These are phyloP conservation scores for Microdochium bolleyi DNA, from an alignment of 2,329 filamentous ascomycete species.

Conservation along the genomic window DNA sequence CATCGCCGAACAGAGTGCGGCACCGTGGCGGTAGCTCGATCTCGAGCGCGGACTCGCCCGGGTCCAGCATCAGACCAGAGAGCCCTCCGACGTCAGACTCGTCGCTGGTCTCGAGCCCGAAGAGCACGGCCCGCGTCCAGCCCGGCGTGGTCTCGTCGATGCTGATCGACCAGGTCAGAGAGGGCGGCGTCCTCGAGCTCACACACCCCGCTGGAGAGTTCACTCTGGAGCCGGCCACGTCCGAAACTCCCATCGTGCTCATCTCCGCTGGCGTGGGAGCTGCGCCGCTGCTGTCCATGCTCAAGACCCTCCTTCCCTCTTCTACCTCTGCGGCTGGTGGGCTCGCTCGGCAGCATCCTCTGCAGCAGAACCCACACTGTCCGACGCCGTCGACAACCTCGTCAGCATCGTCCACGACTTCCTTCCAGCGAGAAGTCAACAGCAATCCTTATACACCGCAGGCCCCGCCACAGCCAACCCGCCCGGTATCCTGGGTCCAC, in stretches of 20 bases:
- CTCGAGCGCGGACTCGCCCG: neutral
- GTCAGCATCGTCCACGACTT: neutral
- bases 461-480: neutral
- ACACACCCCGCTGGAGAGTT: constrained; percentile 54
- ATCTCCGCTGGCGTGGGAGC: constrained; percentile 62
- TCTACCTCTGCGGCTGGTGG: neutral
- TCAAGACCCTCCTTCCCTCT: constrained; percentile 29
- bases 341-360: neutral
- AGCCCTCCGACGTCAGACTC: neutral
- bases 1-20: neutral
- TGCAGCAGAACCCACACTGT: neutral
- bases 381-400: neutral
- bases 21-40: neutral
- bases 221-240: constrained; percentile 42
- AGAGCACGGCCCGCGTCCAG: neutral
- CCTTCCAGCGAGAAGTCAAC: neutral
- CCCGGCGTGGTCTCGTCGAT: constrained; percentile 34
- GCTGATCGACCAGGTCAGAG: constrained; percentile 37
- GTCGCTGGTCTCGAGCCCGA: neutral
- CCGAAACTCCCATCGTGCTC: constrained; percentile 46
- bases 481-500: neutral
- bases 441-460: neutral
- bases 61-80: neutral
- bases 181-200: constrained; percentile 45
- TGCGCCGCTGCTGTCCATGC: constrained; percentile 58